These are phyloP conservation scores for Coprinellus micaceus DNA, from an alignment of 768 basidiomycete species.

Conservation along the genomic window DNA sequence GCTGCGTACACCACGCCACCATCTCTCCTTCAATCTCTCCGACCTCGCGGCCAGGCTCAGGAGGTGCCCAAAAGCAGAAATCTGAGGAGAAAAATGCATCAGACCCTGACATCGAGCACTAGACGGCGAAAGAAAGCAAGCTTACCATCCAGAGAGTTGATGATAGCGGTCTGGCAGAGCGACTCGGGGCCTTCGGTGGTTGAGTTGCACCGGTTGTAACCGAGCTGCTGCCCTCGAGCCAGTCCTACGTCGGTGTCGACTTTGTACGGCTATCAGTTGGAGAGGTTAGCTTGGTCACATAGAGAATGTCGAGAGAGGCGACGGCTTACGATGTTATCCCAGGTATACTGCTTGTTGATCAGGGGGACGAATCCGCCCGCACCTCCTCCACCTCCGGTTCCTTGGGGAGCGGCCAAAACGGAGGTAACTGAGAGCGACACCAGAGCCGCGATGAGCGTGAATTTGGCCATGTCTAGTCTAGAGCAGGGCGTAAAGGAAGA, in stretches of 20 bases:
- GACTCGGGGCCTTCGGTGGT: constrained; percentile 56
- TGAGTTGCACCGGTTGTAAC: constrained; percentile 62
- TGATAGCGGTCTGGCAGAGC: constrained; percentile 51
- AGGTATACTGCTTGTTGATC: constrained; percentile 1
- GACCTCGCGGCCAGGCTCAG: constrained; percentile 42
- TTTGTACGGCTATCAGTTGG: constrained; percentile 6
- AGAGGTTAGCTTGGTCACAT: too few relatives aligned
- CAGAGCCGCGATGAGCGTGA: background rate
- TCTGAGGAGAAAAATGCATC: constrained; percentile 33
- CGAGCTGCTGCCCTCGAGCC: constrained; percentile 40
- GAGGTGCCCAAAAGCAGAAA: constrained; percentile 58
- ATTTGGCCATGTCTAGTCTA: background rate
- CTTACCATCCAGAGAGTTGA: constrained; percentile 43
- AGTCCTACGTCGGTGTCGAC: constrained; percentile 13
- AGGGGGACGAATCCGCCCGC: constrained; percentile 1
- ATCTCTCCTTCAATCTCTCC: constrained; percentile 57
- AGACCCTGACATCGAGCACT: too few relatives aligned
- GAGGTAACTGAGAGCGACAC: background rate
- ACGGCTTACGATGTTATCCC: background rate
- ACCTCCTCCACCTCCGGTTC: too few relatives aligned
- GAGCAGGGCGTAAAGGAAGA: background rate
- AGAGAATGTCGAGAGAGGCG: too few relatives aligned
- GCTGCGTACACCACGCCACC: constrained; percentile 69
- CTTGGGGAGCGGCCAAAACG: background rate
- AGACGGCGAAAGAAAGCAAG: too few relatives aligned